A percentile compares a stretch with the other conserved stretches of the same genome.
These are phyloP conservation scores for Metschnikowia dekortorum DNA, from an alignment of 805 yeast species.

Conservation along the genomic window DNA sequence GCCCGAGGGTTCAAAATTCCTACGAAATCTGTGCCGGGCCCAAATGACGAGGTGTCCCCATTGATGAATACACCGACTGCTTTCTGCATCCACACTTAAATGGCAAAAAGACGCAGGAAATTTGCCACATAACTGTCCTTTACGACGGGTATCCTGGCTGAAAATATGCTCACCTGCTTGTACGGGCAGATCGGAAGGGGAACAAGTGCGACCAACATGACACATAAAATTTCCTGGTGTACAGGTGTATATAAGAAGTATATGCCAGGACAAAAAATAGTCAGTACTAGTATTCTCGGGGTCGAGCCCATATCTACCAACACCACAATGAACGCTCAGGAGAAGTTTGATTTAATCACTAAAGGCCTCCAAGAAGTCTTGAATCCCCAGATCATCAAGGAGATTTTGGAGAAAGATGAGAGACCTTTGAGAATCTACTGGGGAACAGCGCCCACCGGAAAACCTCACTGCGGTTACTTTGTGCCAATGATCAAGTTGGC, in stretches of 20 bases:
- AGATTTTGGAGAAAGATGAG: conserved; percentile 74
- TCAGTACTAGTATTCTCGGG: background rate
- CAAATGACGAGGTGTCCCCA: background rate
- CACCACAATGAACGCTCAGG: conserved; percentile 46
- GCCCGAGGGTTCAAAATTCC: background rate
- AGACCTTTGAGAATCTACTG: conserved; percentile 87
- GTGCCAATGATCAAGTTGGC: conserved; percentile 98
- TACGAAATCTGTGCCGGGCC: background rate
- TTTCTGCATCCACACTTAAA: background rate
- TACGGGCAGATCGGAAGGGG: no score
- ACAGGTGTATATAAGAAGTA: background rate
- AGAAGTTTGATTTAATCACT: conserved; percentile 71
- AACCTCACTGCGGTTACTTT: conserved; percentile 97
- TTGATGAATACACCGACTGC: background rate
- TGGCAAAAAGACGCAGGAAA: background rate
- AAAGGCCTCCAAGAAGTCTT: conserved; percentile 88
- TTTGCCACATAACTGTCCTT: no score
- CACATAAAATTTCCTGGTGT: background rate
- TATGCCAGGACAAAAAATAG: conserved; percentile 4
- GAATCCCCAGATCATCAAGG: conserved; percentile 80
- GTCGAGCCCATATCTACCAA: background rate
- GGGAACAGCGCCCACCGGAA: conserved; percentile 99
- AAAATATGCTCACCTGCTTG: background rate
- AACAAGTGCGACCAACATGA: background rate
- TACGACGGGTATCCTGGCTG: background rate